Base-by-base conservation (phyloP, 2,329 filamentous ascomycete species). In the Pseudogymnoascus sp. region DNA sequence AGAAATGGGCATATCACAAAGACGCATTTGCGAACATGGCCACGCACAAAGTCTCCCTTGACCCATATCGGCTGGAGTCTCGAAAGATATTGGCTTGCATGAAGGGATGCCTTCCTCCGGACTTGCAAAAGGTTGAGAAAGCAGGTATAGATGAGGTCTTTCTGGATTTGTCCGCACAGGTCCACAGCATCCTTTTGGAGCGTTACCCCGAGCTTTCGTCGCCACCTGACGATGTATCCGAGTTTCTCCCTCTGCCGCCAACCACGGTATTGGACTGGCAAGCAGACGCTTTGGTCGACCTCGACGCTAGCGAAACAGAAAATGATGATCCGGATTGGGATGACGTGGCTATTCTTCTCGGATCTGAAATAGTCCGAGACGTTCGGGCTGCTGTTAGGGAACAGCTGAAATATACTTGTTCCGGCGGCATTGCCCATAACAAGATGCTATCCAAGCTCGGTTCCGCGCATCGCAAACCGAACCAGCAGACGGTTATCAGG, bases 81-180 rank as follows among this genome's bases (percentile, higher is more conserved):
- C 84, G 92, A 66, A 89, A 83, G 76, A 97, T 98, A 64, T 74
- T 98, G 69, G 84, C 86, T 10, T 77, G 86, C 63, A 90, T 98
- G 72, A 93, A 92, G 72, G 88, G 89, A 4, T 79, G 79, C 35
- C 76, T 97, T 50, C 89, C 89, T 1, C 73, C 81, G 0, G 75
- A 83, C 46, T 73, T 86, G 65, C 89, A 91, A 72, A 86, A 82
- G 70, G 85, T 97, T 50, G 93, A 99, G 78, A 99, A 98, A 74
- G 95, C 93, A 16, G 89, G 91, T 71, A 90, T 98, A 62, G 95
- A 99, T 73, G 95, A 99, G 75, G 92, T 97, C 7, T 99, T 97
- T 72, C 78, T 98, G 65, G 95, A 99, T 75, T 76, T 99, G 60
- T 96, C 91, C 8, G 88, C 89, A 0, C 89, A 97, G 65, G 83